These are phyloP conservation scores for Podospora australis DNA, from an alignment of 495 filamentous ascomycete species.

Conservation along the genomic window DNA sequence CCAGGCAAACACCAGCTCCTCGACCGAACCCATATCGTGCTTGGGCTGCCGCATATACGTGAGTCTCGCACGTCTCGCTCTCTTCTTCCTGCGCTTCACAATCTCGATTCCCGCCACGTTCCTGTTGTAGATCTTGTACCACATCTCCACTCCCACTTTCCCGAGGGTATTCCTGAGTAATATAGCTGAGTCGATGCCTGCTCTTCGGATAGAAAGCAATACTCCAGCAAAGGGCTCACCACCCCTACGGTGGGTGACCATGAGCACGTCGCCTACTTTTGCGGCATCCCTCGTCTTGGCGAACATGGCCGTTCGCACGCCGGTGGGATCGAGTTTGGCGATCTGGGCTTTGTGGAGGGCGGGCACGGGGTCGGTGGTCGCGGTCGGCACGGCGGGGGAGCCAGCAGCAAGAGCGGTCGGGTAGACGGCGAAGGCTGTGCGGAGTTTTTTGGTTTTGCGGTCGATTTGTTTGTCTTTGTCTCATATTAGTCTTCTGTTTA, in stretches of 20 bases:
- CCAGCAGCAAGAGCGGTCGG: conserved; percentile 30
- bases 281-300: conserved; percentile 62
- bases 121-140: conserved; percentile 86
- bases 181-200: conserved; percentile 79
- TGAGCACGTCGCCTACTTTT: conserved; percentile 80
- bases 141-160: conserved; percentile 92
- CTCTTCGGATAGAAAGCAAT: conserved; percentile 72
- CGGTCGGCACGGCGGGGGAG: conserved; percentile 16
- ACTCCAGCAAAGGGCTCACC: conserved; percentile 90
- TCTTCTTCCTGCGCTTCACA: conserved; percentile 75
- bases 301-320: conserved; percentile 75
- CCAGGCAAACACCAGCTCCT: conserved; percentile 40
- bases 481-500: neutral
- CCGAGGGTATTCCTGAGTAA: conserved; percentile 77
- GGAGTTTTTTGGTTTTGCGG: conserved; percentile 20
- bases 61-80: conserved; percentile 79
- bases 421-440: conserved; percentile 42
- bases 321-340: conserved; percentile 69
- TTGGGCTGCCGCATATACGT: conserved; percentile 81
- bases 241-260: conserved; percentile 64
- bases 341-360: conserved; percentile 60
- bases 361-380: conserved; percentile 55
- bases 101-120: conserved; percentile 89
- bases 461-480: conserved; percentile 18
- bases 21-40: conserved; percentile 41